Base-by-base conservation (phyloP, 2,329 filamentous ascomycete species). In the Cladosporium sp. region DNA sequence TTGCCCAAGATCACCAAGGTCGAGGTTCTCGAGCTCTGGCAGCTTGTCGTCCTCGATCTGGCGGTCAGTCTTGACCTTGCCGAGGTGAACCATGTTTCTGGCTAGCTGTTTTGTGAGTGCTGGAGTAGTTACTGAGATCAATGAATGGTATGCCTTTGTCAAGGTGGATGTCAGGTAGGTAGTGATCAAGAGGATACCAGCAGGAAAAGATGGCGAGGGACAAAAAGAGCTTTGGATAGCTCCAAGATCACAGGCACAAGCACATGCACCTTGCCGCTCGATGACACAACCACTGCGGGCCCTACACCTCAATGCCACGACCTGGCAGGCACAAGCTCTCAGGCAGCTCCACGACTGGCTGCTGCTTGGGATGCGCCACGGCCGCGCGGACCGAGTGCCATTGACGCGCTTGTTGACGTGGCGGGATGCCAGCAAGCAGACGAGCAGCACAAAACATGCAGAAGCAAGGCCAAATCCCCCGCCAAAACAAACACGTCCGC, bases 1-100 rank as follows among this genome's bases (percentile, higher is more conserved):
- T 75, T 83, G 63, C 67, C 72, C 69, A 61, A 77, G 67, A 40
- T 74, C 69, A 34, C 76, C 74, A 55, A 84, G 70, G 8, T 75
- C 68, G 59, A 84, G 67, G 28, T 78, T 77, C 25, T 80, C 74
- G 55, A 84, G 65, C 22, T 75, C 75, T 14, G 77, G 74, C 34
- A 76, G 65, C 60, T 77, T 66, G 58, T 78, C 71, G 43, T 73
- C 69, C 11, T 60, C 51, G 51, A 68, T 49, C n/a, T 72, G 66
- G 42, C 68, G 66, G 64, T 70, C 65, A 49, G 66, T 72, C 15
- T 64, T 55, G 51, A 74, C 67, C 40, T 63, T 61, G 40, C 67
- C 72, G 17, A 73, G 63, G 59, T 73, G 71, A 37, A 73, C 71
- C 71, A 73, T 73, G 37, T 70, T 61, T 34, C 11, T 12, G 11